Percentiles rank a stretch among this genome's conserved stretches.
phyloP scores from a whole-genome alignment of 2,329 filamentous ascomycete genomes.

The Talaromyces amestolkiae region DNA sequence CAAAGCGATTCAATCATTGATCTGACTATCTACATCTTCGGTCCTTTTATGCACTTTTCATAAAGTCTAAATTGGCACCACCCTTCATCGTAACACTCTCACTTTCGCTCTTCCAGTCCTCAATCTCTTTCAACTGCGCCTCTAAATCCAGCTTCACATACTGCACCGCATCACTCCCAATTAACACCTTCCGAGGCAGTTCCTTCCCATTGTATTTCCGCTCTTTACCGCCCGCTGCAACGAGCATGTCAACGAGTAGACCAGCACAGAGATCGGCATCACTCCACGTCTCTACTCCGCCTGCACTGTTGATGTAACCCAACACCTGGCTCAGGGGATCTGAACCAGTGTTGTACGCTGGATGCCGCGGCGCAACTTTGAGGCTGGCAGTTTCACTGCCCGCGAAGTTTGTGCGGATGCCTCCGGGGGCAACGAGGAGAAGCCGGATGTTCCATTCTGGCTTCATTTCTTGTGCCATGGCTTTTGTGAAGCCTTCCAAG shows the following conservation, averaged over 20 bases:
- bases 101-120: constrained; percentile 20
- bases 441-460: constrained; percentile 45
- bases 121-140: constrained; percentile 19
- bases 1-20: neutral
- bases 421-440: constrained; percentile 23
- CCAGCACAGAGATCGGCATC: constrained; percentile 23
- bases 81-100: constrained; percentile 17
- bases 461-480: constrained; percentile 45
- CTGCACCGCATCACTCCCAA: constrained; percentile 21
- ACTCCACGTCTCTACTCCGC: constrained; percentile 19
- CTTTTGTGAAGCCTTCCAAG: constrained; percentile 50
- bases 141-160: constrained; percentile 21
- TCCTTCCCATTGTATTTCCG: neutral
- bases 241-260: constrained; percentile 22
- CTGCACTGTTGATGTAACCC: constrained; percentile 19
- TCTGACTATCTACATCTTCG: neutral
- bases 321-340: constrained; percentile 18
- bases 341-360: constrained; percentile 5
- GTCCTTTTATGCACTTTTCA: neutral
- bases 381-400: neutral
- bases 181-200: constrained; percentile 21
- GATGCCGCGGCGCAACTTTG: constrained; percentile 5
- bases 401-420: constrained; percentile 17
- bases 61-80: constrained; percentile 3
- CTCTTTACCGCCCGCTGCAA: neutral